phyloP scores from a whole-genome alignment of 495 filamentous ascomycete species.

The Penicillium coprophilum region DNA sequence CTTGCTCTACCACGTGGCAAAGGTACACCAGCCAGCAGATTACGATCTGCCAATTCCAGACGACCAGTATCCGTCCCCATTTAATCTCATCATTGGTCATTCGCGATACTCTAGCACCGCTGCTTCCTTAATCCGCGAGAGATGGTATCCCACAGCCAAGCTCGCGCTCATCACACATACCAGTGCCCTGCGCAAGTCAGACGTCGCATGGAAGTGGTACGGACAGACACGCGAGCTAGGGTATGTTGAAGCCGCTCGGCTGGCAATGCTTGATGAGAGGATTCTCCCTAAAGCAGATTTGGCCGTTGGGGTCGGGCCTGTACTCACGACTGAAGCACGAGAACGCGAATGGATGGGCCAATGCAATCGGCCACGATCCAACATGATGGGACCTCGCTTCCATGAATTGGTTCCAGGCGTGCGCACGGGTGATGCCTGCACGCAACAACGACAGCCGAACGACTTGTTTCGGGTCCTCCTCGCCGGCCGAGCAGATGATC shows the following conservation, averaged over 20 bases:
- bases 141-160: conserved; percentile 4
- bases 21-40: background rate
- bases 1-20: background rate
- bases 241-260: conserved; percentile 2
- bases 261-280: conserved; percentile 1
- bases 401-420: background rate
- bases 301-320: background rate
- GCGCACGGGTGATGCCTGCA: background rate
- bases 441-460: background rate
- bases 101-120: conserved; percentile 2
- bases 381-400: background rate
- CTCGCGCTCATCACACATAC: conserved; percentile 3
- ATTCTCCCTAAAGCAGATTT: conserved; percentile 4
- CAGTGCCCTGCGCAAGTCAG: background rate
- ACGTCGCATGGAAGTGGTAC: background rate
- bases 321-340: background rate
- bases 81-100: conserved; percentile 1
- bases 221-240: conserved; percentile 1
- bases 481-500: conserved; percentile 1
- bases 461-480: conserved; percentile 1
- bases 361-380: background rate
- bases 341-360: conserved; percentile 4
- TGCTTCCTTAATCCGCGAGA: conserved; percentile 1
- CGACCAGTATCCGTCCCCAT: background rate
- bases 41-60: conserved; percentile 1